phyloP scores from a whole-genome alignment of 345 rosid genomes.

The Acer yangbiense region DNA sequence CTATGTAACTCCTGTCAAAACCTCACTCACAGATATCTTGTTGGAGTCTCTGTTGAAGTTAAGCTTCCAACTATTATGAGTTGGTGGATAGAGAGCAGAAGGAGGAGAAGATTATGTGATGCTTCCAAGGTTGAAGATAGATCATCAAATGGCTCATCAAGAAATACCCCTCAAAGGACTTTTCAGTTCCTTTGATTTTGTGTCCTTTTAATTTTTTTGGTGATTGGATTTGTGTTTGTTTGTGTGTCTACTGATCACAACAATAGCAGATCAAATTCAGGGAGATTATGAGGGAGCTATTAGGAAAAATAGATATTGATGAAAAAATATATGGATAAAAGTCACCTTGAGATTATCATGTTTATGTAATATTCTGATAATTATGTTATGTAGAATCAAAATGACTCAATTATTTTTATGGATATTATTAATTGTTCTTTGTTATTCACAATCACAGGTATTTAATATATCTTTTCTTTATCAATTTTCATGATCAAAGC shows the following conservation, averaged over 20 bases:
- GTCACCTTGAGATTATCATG: background rate
- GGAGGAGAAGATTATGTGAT: slow-evolving; percentile 14
- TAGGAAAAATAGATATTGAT: background rate
- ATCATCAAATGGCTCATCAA: slow-evolving; percentile 14
- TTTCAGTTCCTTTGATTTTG: slow-evolving; percentile 60
- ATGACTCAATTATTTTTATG: slow-evolving; percentile 1
- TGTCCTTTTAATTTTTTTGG: background rate
- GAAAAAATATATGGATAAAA: background rate
- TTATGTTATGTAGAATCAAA: background rate
- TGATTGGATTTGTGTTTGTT: too few relatives aligned
- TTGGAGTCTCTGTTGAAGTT: slow-evolving; percentile 52
- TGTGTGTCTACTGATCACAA: background rate
- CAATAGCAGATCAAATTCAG: background rate
- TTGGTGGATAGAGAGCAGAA: slow-evolving; percentile 26
- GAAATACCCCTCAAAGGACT: slow-evolving; percentile 35
- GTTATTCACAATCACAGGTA: background rate
- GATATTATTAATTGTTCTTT: background rate
- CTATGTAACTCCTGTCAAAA: slow-evolving; percentile 65
- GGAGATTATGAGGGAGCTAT: background rate
- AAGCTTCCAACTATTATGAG: slow-evolving; percentile 36
- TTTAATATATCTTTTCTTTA: too few relatives aligned
- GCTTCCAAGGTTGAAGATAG: slow-evolving; percentile 29
- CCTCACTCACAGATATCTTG: slow-evolving; percentile 55
- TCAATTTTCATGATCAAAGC: too few relatives aligned
- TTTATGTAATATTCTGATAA: background rate